phyloP scores from a whole-genome alignment of 176 grass and related monocot genomes.

The Zea mays region DNA sequence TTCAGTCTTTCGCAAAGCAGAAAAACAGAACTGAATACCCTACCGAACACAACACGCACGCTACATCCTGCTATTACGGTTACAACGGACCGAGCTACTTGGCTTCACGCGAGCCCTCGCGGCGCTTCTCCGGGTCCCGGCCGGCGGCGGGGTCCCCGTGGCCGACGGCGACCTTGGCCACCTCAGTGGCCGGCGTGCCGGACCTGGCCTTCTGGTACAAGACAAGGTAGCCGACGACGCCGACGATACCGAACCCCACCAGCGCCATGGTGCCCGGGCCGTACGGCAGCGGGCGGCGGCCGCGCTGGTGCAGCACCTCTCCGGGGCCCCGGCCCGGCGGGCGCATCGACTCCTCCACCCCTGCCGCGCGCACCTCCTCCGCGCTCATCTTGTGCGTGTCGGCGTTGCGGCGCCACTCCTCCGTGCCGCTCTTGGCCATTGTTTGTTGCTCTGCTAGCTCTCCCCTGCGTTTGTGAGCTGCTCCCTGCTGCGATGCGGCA shows the following conservation, averaged over 20 bases:
- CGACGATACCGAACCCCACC: constrained; percentile 61
- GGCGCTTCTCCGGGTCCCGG: constrained; percentile 6
- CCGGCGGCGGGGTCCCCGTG: constrained; percentile 35
- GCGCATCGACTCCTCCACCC: constrained; percentile 63
- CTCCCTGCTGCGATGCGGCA: no score
- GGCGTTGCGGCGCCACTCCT: constrained; percentile 57
- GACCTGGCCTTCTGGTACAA: constrained; percentile 69
- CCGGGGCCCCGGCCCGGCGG: constrained; percentile 53
- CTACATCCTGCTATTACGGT: neutral
- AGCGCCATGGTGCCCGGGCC: constrained; percentile 52
- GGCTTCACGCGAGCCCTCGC: neutral
- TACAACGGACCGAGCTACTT: neutral
- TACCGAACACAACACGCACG: no score
- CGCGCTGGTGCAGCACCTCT: constrained; percentile 77
- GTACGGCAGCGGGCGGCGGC: constrained; percentile 61
- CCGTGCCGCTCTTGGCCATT: constrained; percentile 37
- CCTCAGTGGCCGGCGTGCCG: constrained; percentile 60
- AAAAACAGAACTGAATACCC: neutral
- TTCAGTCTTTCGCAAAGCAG: neutral
- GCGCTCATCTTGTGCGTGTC: constrained; percentile 77
- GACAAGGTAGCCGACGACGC: constrained; percentile 54
- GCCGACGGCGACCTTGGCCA: constrained; percentile 60
- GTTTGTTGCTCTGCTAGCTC: no score
- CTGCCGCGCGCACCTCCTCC: constrained; percentile 55
- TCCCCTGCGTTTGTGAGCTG: no score